Conservation (phyloP, 108 stramenopile genomes). For the Cyclotella atomus region DNA sequence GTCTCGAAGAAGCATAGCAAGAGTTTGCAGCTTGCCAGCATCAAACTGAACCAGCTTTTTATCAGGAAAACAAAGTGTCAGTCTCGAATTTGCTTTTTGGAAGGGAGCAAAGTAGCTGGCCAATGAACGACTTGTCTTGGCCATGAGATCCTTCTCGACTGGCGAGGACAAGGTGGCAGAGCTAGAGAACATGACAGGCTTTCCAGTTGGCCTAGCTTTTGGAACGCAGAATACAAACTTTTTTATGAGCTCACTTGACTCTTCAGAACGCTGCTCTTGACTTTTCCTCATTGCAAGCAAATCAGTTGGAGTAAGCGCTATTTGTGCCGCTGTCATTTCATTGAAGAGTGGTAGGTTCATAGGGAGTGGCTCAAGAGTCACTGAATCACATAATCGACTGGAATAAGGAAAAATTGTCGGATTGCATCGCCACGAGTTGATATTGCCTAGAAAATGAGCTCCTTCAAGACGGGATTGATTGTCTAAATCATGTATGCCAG, state of each 20-base stretch:
- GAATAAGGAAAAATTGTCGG: constrained; percentile 59
- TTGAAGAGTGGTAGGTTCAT: constrained; percentile 38
- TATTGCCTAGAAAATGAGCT: constrained; percentile 41
- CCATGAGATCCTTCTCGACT: constrained; percentile 15
- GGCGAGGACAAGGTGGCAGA: constrained; percentile 7
- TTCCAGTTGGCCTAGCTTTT: constrained; percentile 53
- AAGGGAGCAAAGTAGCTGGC: constrained; percentile 57
- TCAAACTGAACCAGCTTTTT: constrained; percentile 65
- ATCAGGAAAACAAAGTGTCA: constrained; percentile 92
- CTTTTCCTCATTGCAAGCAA: constrained; percentile 66
- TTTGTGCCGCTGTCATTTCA: constrained; percentile 36
- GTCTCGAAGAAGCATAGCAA: constrained; percentile 85
- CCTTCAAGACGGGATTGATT: constrained; percentile 32
- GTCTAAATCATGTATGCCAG: constrained; percentile 35
- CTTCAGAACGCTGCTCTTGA: constrained; percentile 59
- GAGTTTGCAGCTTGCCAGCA: constrained; percentile 46
- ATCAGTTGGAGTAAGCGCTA: constrained; percentile 63
- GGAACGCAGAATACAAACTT: constrained; percentile 88
- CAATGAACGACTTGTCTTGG: constrained; percentile 33
- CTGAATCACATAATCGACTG: constrained; percentile 27
- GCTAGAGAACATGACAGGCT: constrained; percentile 38
- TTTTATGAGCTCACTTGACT: constrained; percentile 60
- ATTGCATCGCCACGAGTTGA: constrained; percentile 66
- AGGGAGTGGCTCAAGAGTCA: constrained; percentile 45
- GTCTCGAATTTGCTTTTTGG: constrained; percentile 54